Conservation (phyloP, 2,329 filamentous ascomycete species). For the Xylariaceae sp. region DNA sequence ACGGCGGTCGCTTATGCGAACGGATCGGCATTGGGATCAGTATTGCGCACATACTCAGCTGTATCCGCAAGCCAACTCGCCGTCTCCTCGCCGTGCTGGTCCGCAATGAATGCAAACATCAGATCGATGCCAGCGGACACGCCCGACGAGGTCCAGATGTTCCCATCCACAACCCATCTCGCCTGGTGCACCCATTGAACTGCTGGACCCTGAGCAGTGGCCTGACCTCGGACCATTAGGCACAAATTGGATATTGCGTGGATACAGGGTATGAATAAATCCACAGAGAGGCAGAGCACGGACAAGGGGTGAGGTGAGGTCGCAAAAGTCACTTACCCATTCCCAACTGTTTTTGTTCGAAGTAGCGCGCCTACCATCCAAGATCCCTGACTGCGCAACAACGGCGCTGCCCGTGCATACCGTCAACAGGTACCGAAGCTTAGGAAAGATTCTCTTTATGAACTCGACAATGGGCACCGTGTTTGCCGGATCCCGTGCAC, state of each 20-base stretch:
- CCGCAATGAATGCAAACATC: conserved; percentile 61
- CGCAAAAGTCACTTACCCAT: conserved; percentile 42
- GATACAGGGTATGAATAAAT: too few species aligned
- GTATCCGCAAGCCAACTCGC: conserved; percentile 54
- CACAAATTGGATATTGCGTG: too few species aligned
- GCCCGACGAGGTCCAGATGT: conserved; percentile 71
- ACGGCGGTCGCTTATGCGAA: conserved; percentile 49
- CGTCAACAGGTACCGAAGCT: conserved; percentile 62
- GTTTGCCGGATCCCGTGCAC: conserved; percentile 47
- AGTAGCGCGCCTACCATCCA: conserved; percentile 67
- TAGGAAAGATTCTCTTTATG: conserved; percentile 51
- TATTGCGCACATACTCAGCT: conserved; percentile 65
- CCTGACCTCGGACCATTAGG: conserved; percentile 29
- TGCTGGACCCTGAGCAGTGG: conserved; percentile 50
- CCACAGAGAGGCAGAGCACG: too few species aligned
- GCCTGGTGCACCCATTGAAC: conserved; percentile 67
- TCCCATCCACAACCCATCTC: conserved; percentile 69
- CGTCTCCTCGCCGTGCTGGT: conserved; percentile 58
- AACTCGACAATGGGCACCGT: conserved; percentile 50
- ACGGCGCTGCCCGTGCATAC: conserved; percentile 70
- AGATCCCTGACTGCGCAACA: conserved; percentile 61
- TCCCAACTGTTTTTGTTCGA: conserved; percentile 68
- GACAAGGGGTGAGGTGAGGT: background rate
- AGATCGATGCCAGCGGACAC: conserved; percentile 64
- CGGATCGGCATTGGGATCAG: conserved; percentile 57